Evolutionary conservation across 306 rosid genomes (phyloP), one percentile per base, ranked within the genome.

Genomic region (Trifolium subterraneum): DNA sequence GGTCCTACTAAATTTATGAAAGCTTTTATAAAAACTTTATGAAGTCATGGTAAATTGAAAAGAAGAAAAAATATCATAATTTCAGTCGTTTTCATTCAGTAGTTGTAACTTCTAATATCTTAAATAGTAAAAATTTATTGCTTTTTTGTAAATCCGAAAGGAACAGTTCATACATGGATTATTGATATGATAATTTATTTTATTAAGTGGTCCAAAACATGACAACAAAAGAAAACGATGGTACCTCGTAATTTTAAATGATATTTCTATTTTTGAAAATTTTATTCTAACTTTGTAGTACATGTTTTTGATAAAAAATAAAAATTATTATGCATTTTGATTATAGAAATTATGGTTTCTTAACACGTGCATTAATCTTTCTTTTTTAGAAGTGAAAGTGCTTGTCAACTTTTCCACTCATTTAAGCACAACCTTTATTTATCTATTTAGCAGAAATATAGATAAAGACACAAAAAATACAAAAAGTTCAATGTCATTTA

Each of bases 401-500:
- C 45, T 48, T 45, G 47, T 67, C 64, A 78, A 29, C 29, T 67
- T 76, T 72, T 72, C 35, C 10, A 19, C 19, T 41, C 69, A 72
- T 79, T 74, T 70, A 48, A 61, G 41, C 6, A 29, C 3, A 4
- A 18, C 42, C 70, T 78, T 78, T 68, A 74, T 64, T 59, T 29
- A 29, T 15, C 12, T 60, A 29, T 60, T 60, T 60, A 72, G 36
- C 38, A 29, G 23, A 83, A 79, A 47, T 39, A 68, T 64, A 35
- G 63, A 70, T 63, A 75, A 83, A 71, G 64, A 75, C 35, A 56
- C 68, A 74, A 25, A 36, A 63, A 23, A 62, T 74, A 69, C 51
- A 23, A 74, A 69, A 82, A 73, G 20, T 27, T 14, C 25, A 33
- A 74, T 63, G 39, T 58, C 69, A 71, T 71, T 50, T 39, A 38